phyloP scores from a whole-genome alignment of 345 rosid species.

The Euphorbia pulcherrima region DNA sequence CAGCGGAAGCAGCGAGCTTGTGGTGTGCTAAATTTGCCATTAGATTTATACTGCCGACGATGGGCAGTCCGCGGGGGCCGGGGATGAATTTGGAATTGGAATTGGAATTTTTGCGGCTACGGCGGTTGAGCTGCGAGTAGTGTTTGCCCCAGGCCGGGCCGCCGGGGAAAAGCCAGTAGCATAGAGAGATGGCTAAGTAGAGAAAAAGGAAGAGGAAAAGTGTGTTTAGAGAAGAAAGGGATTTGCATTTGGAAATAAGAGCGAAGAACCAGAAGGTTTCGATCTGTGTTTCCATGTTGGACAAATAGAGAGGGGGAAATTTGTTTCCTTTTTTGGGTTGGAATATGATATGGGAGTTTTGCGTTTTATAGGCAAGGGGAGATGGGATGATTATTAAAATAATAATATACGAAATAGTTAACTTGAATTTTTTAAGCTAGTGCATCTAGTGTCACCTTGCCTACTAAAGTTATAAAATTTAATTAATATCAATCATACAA shows the following conservation, averaged over 20 bases:
- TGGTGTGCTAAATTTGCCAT: slow-evolving; percentile 51
- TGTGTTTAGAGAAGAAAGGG: slow-evolving; percentile 23
- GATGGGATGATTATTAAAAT: neutral
- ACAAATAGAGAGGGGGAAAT: neutral
- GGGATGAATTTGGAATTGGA: slow-evolving; percentile 27
- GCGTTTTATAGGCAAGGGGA: slow-evolving; percentile 28
- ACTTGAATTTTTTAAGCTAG: too few species aligned
- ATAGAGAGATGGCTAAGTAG: slow-evolving; percentile 28
- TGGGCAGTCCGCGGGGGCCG: slow-evolving; percentile 47
- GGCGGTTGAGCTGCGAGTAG: slow-evolving; percentile 3
- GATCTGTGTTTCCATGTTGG: slow-evolving; percentile 33
- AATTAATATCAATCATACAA: too few species aligned
- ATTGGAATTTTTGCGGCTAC: neutral
- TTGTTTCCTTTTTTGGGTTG: slow-evolving; percentile 38
- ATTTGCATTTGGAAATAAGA: slow-evolving; percentile 31
- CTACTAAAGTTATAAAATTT: too few species aligned
- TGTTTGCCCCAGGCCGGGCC: slow-evolving; percentile 56
- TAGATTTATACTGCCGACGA: slow-evolving; percentile 47
- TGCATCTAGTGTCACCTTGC: too few species aligned
- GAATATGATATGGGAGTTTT: slow-evolving; percentile 22
- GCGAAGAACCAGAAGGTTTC: slow-evolving; percentile 38
- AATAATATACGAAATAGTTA: too few species aligned
- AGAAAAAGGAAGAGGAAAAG: slow-evolving; percentile 20
- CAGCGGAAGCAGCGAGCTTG: slow-evolving; percentile 40
- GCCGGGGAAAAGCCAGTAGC: slow-evolving; percentile 41